Evolutionary conservation across 345 rosid genomes (phyloP), one percentile per base, ranked within the genome.

Genomic region (Xanthoceras sorbifolium): DNA sequence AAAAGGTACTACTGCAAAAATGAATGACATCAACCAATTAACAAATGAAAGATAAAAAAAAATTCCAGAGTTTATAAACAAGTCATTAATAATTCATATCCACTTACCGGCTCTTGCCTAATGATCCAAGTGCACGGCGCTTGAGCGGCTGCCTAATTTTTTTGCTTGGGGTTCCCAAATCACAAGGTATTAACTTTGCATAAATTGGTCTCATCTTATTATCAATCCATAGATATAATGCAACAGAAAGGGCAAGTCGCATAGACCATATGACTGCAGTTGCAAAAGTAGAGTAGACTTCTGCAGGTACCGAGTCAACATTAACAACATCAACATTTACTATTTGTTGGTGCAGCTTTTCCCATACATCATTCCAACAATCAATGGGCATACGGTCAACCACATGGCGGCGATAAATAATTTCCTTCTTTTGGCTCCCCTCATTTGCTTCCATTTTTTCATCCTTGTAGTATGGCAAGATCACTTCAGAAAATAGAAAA

Each of bases 351-450:
- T 94, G 98, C 86, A 94, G 80, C 86, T 94, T 94, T 72, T 86
- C 57, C 98, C 98, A 93, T 60, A 94, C 95, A 82, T 91, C 97
- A 84, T 91, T 93, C 98, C 98, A 93, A 80, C 94, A 85, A 87
- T 94, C 98, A 80, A 94, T 88, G 12, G 98, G 98, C 98, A 94
- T 93, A 61, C 89, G 89, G 26, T 93, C 94, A 72, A 93, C 94
- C 79, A 89, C 85, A 84, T 94, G 98, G 67, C 98, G 95, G 77
- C 90, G 87, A 57, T 84, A 94, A 67, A 94, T 55, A 65, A 93
- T 88, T 76, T 90, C 98, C 76, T 85, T 87, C 69, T 84, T 79
- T 6, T 83, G 65, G 75, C 85, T 70, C n/a, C 83, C 82, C 36
- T 80, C 83, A 75, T 70, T 70, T 67, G 82, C 88, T 55, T 84